Evolutionary conservation across 2,329 filamentous ascomycete genomes (phyloP), one percentile per base, ranked within the genome.

Genomic region (Trichoderma hamatum): DNA sequence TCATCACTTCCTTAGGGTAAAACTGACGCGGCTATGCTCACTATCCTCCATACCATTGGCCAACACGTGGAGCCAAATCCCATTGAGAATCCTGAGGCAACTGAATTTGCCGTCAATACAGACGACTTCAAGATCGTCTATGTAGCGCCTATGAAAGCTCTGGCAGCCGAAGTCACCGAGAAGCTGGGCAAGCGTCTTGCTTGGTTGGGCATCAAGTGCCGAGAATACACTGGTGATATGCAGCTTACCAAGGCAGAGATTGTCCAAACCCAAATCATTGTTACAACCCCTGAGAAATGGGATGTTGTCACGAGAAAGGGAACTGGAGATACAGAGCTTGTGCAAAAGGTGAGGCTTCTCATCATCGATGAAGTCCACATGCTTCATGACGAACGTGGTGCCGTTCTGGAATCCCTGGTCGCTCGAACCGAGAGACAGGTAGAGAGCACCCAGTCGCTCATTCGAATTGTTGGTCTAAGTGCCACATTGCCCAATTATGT

Each of bases 291-390:
- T 43, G 96, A 99, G 81, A 99, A 99, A 81, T 99, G 96, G 96
- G 96, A 99, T 78, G 96, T 99, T 0, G 93, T 99, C 5, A 99
- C 96, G 3, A 88, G 96, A 71, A 99, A 98, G 80, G 96, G 95
- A 68, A 98, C 94, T 1, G 96, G 96, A 19, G 96, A 99, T 77
- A 98, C 96, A 0, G 96, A 98, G 77, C 87, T 99, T 3, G 96
- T 99, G 16, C 96, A 99, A 75, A 99, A 99, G 78, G 96, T 99
- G 28, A 89, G 95, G 13, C 84, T 99, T 2, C 86, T 99, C 70
- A 98, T 99, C 75, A 98, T 99, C 71, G 96, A 99, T 79, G 96
- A 99, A 82, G 96, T 99, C 1, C 96, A 99, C 77, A 99, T 99
- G 96, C 90, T 99, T 75, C 96, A 99, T 76, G 96, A 99, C 78